These are phyloP conservation scores for Trichoderma sp. DNA, from an alignment of 2,329 filamentous ascomycete species.

Conservation along the genomic window DNA sequence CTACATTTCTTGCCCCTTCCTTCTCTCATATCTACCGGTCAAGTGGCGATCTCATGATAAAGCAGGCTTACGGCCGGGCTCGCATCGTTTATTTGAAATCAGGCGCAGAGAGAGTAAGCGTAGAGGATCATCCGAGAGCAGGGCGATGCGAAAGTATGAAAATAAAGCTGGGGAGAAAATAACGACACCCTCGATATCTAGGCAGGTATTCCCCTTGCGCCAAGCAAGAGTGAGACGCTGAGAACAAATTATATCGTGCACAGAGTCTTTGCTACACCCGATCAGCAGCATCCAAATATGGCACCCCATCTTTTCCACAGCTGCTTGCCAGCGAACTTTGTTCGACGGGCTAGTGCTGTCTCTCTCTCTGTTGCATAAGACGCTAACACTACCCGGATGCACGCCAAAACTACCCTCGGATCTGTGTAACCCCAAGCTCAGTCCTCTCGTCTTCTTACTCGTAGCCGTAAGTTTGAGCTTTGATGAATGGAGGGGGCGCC, in stretches of 20 bases:
- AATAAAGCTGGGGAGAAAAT: too few relatives aligned
- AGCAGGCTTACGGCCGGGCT: neutral
- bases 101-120: neutral
- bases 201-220: neutral
- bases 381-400: neutral
- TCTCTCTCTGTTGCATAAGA: neutral
- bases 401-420: neutral
- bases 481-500: neutral
- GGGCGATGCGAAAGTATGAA: neutral
- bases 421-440: neutral
- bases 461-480: neutral
- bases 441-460: neutral
- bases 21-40: neutral
- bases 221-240: neutral
- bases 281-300: neutral
- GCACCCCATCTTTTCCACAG: neutral
- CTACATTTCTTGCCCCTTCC: neutral
- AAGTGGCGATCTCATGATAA: constrained; percentile 2
- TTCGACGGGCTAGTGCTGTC: neutral
- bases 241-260: neutral
- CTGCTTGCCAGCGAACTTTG: neutral
- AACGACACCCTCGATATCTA: neutral
- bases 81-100: neutral
- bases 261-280: neutral
- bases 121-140: neutral